Conservation (phyloP, 139 green algal species). For the Chlamydomonas eustigma region DNA sequence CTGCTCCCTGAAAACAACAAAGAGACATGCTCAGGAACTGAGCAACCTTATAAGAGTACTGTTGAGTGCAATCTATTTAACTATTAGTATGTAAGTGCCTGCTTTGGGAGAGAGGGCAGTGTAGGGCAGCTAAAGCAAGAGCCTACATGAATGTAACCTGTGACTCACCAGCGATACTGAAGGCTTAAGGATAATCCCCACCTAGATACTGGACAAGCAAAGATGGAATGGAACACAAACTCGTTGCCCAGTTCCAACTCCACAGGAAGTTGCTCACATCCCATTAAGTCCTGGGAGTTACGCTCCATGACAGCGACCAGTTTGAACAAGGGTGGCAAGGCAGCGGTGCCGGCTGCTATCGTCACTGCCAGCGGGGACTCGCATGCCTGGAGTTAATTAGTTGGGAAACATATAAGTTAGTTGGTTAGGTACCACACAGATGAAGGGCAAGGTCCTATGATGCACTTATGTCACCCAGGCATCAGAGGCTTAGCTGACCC, state of each 20-base stretch:
- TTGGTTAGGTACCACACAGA: too few species aligned
- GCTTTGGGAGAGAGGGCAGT: too few species aligned
- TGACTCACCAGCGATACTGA: background rate
- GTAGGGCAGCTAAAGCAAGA: too few species aligned
- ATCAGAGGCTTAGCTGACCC: too few species aligned
- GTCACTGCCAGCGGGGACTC: conserved; percentile 79
- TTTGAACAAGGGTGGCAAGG: conserved; percentile 87
- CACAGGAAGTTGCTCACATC: conserved; percentile 75
- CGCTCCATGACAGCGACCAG: conserved; percentile 63
- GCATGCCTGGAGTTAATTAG: too few species aligned
- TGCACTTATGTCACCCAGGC: too few species aligned
- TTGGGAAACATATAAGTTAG: too few species aligned
- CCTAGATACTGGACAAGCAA: conserved; percentile 27
- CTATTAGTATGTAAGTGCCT: too few species aligned
- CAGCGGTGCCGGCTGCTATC: conserved; percentile 71
- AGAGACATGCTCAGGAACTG: too few species aligned
- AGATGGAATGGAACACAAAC: conserved; percentile 65
- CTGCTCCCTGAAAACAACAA: conserved; percentile 18
- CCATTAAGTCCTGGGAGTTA: conserved; percentile 34
- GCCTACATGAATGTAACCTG: background rate
- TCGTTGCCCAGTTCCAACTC: conserved; percentile 83
- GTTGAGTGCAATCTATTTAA: too few species aligned
- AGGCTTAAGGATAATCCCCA: background rate
- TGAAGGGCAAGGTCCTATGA: too few species aligned
- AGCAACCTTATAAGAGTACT: too few species aligned